Evolutionary conservation across 2,329 filamentous ascomycete genomes (phyloP).

Genomic region (Dendrostoma leiphaemia): DNA sequence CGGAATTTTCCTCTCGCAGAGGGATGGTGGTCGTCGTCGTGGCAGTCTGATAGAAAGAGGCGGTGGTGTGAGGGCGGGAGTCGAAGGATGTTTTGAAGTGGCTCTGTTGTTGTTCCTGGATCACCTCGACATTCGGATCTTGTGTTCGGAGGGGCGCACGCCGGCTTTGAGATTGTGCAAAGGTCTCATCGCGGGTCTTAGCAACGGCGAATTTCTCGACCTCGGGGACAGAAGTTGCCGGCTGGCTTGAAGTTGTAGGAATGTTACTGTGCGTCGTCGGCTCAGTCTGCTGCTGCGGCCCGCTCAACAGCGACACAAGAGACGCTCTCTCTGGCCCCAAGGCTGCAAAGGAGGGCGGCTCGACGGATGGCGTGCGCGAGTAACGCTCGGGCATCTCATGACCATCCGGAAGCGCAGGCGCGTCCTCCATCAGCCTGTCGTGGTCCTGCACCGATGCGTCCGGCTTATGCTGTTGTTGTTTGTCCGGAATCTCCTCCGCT

Average conservation of each 20-base stretch:
- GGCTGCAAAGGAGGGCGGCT: slow-evolving; percentile 59
- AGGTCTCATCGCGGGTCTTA: slow-evolving; percentile 4
- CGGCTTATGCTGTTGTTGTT: too few species aligned
- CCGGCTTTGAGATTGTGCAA: background rate
- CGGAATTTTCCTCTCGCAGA: slow-evolving; percentile 43
- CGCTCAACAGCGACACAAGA: slow-evolving; percentile 60
- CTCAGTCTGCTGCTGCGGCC: slow-evolving; percentile 43
- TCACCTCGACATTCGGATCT: slow-evolving; percentile 16
- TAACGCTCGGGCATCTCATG: slow-evolving; percentile 31
- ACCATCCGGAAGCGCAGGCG: background rate
- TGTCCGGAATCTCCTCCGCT: slow-evolving; percentile 24
- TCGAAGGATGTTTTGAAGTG: slow-evolving; percentile 14
- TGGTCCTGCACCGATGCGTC: slow-evolving; percentile 22
- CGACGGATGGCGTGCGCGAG: slow-evolving; percentile 60
- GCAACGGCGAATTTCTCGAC: slow-evolving; percentile 19
- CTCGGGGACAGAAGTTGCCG: slow-evolving; percentile 28
- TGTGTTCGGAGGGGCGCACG: slow-evolving; percentile 12
- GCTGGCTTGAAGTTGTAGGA: slow-evolving; percentile 42
- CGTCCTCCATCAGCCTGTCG: slow-evolving; percentile 19
- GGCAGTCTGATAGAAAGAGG: slow-evolving; percentile 46
- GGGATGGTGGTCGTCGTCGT: slow-evolving; percentile 53
- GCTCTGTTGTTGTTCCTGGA: background rate
- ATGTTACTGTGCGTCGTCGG: slow-evolving; percentile 34
- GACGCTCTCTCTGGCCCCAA: slow-evolving; percentile 54
- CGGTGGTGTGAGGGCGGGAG: slow-evolving; percentile 44